Base-by-base conservation (phyloP, 164 flowering plant species). In the Hamamelis virginiana region DNA sequence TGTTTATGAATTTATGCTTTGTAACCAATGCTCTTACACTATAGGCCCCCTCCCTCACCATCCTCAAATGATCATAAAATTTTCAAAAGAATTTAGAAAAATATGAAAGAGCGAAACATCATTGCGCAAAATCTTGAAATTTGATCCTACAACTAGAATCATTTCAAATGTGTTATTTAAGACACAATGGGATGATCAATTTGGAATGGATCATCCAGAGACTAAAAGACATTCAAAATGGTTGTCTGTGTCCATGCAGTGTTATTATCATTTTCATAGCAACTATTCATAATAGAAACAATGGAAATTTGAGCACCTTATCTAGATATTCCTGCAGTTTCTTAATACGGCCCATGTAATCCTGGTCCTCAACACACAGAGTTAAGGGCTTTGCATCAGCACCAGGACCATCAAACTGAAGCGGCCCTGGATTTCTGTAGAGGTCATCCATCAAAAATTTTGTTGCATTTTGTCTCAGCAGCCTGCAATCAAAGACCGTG, bases 341-440 rank as follows among this genome's bases (percentile, higher is more conserved):
- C 87, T 96, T 93, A 64, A 96, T 96, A 52, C 98, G 91, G 22
- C 99, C 99, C 96, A 96, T 92, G 85, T 96, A 96, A 77, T 96
- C 98, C 82, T 90, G 97, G 75, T 96, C 99, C 77, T 96, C 99
- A 44, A 96, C 92, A 74, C 91, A 87, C 19, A 96, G 81, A 57
- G 83, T 82, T 38, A 96, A 84, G 21, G 97, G 74, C 79, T 86
- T 96, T 5, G 91, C 65, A 80, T 96, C 98, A 55, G 95, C 87
- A 61, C 99, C 99, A 43, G 98, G 95, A 53, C 99, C 99, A 51
- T 96, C 96, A 80, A 80, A 96, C 81, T 96, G 99, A 80, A 96
- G 91, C 10, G 99, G 98, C 15, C 98, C 99, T 1, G 98, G 99
- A 76, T 93, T 96, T 84, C 96, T 90, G 78, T 96, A 96, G 64